These are phyloP conservation scores for Paspalum notatum DNA, from an alignment of 176 grass and related monocot genomes.

Conservation along the genomic window DNA sequence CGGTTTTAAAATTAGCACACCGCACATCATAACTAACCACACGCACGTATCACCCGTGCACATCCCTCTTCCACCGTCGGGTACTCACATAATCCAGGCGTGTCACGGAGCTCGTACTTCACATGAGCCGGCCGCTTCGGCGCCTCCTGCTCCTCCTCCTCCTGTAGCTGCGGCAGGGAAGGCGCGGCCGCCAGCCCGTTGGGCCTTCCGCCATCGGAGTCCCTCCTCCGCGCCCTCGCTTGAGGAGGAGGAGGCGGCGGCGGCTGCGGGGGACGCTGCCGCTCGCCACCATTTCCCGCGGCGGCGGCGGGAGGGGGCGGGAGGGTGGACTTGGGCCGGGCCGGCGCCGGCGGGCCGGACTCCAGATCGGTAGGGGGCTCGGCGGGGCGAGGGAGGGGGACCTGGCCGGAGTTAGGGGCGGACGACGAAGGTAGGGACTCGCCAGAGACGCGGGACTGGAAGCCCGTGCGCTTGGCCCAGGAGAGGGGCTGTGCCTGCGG, in stretches of 20 bases:
- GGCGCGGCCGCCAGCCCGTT: constrained; percentile 49
- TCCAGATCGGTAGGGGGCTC: constrained; percentile 72
- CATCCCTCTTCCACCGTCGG: not conserved
- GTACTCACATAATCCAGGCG: constrained; percentile 74
- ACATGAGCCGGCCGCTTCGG: constrained; percentile 60
- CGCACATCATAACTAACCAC: not conserved
- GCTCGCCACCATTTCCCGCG: constrained; percentile 37
- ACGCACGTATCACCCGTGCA: not conserved
- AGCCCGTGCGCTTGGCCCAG: constrained; percentile 94
- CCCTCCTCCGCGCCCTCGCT: constrained; percentile 58
- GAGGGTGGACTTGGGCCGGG: constrained; percentile 37
- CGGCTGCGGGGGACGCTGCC: not conserved
- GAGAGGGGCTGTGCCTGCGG: constrained; percentile 63
- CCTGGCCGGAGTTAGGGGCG: constrained; percentile 60
- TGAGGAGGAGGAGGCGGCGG: constrained; percentile 33
- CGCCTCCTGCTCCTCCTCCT: constrained; percentile 60
- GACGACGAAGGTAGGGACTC: constrained; percentile 58
- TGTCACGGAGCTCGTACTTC: constrained; percentile 89
- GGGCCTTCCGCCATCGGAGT: constrained; percentile 52
- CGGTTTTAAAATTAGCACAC: constrained; percentile 29
- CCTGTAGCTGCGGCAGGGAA: constrained; percentile 56
- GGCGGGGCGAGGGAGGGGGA: constrained; percentile 52
- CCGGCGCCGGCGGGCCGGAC: constrained; percentile 47
- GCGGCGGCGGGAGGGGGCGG: constrained; percentile 46
- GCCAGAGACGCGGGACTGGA: constrained; percentile 62